Evolutionary conservation across 1,139 yeast species (phyloP), one percentile per base, ranked within the genome.

Genomic region (Kurtzmaniella quercitrusa): DNA sequence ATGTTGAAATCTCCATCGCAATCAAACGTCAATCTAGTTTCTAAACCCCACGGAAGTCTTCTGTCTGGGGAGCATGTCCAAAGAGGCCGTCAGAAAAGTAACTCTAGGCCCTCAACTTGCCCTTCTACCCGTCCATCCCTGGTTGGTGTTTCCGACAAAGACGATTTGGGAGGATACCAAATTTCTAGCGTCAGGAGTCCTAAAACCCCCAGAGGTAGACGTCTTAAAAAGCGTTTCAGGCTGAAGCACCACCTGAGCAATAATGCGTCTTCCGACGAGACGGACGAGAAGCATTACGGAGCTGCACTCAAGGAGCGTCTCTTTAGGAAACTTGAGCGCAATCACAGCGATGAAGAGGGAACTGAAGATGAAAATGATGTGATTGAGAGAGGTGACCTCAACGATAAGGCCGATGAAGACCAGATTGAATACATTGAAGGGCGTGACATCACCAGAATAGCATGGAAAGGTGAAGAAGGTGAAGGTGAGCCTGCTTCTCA

Each of bases 31-130:
- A 14, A 31, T 15, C 14, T 27, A 5, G 10, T 10, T 27, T 40
- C 41, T 36, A 40, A 41, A 40, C 25, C 41, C 12, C 21, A 43
- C 21, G 41, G 44, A 39, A 31, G 18, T 31, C 16, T 16, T n/a
- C 18, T 16, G 16, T 16, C 18, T 3, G 16, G 11, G 6, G 36
- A 31, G 10, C 16, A 8, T 4, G 14, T 5, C 6, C 11, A n/a
- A 12, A 12, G 36, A 31, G 36, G 36, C 5, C 40, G 40, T 2
- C 43, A 34, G 16, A 41, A 43, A 23, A 37, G 41, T 18, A 36
- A 17, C 17, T 24, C 34, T 29, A 31, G 23, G 8, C 34, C 37
- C 8, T 36, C 38, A 8, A 17, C 38, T 11, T 11, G 16, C 2
- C 11, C 38, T 3, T 19, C 38, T 11, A 36, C 41, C 6, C 21